Conservation (phyloP, 257 asterid genomes). For the Lithospermum erythrorhizon region DNA sequence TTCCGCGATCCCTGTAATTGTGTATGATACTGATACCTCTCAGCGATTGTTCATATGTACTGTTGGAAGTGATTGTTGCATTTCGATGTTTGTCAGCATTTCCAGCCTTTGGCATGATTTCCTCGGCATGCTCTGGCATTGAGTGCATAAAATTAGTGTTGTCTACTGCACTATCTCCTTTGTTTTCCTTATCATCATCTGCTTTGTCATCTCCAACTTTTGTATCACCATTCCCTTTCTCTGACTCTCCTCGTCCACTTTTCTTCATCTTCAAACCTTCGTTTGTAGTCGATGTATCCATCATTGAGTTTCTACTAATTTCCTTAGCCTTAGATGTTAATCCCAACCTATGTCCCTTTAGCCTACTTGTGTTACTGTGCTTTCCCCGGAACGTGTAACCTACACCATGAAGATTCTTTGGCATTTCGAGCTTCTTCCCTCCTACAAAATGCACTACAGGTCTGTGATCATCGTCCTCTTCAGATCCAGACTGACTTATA, state of each 20-base stretch:
- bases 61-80: background rate
- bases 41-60: conserved; percentile 2
- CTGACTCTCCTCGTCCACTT: conserved; percentile 1
- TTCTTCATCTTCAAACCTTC: conserved; percentile 6
- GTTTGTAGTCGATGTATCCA: conserved; percentile 10
- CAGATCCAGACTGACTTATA: conserved; percentile 3
- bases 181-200: conserved; percentile 1
- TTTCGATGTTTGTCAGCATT: background rate
- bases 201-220: background rate
- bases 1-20: conserved; percentile 3
- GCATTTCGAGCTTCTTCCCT: conserved; percentile 23
- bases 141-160: conserved; percentile 1
- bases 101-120: conserved; percentile 6
- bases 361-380: conserved; percentile 16
- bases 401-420: conserved; percentile 10
- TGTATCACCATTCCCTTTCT: conserved; percentile 9
- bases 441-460: conserved; percentile 8
- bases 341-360: conserved; percentile 33
- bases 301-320: conserved; percentile 8
- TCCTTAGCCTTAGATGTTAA: conserved; percentile 11
- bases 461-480: conserved; percentile 14
- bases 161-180: conserved; percentile 10
- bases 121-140: conserved; percentile 4
- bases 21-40: background rate
- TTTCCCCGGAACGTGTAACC: conserved; percentile 12